Evolutionary conservation across 192 early-diverging fungal genomes (phyloP), one percentile per base, ranked within the genome.

Genomic region (Cetraspora pellucida): DNA sequence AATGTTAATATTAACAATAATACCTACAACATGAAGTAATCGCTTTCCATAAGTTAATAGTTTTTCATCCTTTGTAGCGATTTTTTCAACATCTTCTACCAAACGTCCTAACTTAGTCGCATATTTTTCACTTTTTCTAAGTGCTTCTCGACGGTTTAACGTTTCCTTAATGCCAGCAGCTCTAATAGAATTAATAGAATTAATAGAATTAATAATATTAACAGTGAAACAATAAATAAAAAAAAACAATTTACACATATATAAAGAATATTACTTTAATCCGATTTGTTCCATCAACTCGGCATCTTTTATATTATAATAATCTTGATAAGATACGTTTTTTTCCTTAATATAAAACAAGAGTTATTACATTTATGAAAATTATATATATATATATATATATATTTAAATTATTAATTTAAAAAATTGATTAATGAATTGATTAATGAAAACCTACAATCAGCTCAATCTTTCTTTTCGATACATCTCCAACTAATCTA

Each of bases 401-500:
- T n/a, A n/a, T n/a, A n/a, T n/a, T n/a, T n/a, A n/a, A n/a, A n/a
- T n/a, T n/a, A n/a, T n/a, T n/a, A 37, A 37, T 37, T 37, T 37
- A 5, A 37, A 37, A 37, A 37, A 37, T n/a, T n/a, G n/a, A n/a
- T n/a, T n/a, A n/a, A n/a, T n/a, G n/a, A n/a, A n/a, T n/a, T n/a
- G n/a, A n/a, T n/a, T n/a, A n/a, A n/a, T n/a, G 37, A 37, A 37
- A 37, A 2, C 82, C 77, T 63, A 79, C 78, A 23, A 75, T 75
- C n/a, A 87, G 61, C 31, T 89, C 87, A 0, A 47, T 17, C 58
- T 85, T 75, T 31, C 85, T 82, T 74, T 81, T 84, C 13, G 77
- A 77, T 25, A 86, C 79, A 21, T 89, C 87, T 19, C 85, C 83
- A 13, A 90, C 84, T 55, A 89, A 61, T 37, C 87, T 84, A 78